Percentiles rank a stretch among this genome's conserved stretches.
phyloP scores from a whole-genome alignment of 805 yeast genomes.

The Saturnispora kantuleensis region DNA sequence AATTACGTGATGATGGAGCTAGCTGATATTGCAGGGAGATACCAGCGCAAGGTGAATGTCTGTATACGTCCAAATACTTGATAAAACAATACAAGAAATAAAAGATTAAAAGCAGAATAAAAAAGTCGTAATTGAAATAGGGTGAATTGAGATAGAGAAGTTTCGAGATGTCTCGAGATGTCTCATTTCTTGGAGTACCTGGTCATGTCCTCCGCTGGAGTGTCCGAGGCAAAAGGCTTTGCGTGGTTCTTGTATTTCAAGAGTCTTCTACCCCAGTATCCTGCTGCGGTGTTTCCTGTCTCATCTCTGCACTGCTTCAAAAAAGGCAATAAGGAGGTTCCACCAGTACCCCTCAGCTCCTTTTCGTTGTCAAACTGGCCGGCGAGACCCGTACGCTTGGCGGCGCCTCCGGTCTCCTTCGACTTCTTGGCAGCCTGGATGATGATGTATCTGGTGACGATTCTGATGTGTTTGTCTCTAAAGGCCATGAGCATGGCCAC shows the following conservation, averaged over 20 bases:
- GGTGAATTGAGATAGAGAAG: too few species aligned
- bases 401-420: conserved; percentile 37
- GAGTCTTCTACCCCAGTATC: conserved; percentile 78
- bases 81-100: too few species aligned
- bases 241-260: conserved; percentile 39
- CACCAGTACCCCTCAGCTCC: conserved; percentile 82
- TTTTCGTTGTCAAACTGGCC: conserved; percentile 29
- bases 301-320: conserved; percentile 94
- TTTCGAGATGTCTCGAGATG: too few species aligned
- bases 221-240: conserved; percentile 8
- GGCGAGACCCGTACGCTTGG: conserved; percentile 52
- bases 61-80: too few species aligned
- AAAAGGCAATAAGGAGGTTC: conserved; percentile 84
- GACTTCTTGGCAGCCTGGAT: conserved; percentile 58
- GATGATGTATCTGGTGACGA: conserved; percentile 79
- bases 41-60: too few species aligned
- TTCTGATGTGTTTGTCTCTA: conserved; percentile 88
- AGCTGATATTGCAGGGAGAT: too few species aligned
- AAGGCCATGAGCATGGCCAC: conserved; percentile 80
- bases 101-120: too few species aligned
- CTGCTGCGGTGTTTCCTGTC: conserved; percentile 90
- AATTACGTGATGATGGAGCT: too few species aligned
- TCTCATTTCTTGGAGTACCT: conserved; percentile 5
- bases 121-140: too few species aligned
- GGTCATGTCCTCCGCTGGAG: conserved; percentile 2